Evolutionary conservation across 75 land plant species (phyloP).

Genomic region (Pinus taeda): DNA sequence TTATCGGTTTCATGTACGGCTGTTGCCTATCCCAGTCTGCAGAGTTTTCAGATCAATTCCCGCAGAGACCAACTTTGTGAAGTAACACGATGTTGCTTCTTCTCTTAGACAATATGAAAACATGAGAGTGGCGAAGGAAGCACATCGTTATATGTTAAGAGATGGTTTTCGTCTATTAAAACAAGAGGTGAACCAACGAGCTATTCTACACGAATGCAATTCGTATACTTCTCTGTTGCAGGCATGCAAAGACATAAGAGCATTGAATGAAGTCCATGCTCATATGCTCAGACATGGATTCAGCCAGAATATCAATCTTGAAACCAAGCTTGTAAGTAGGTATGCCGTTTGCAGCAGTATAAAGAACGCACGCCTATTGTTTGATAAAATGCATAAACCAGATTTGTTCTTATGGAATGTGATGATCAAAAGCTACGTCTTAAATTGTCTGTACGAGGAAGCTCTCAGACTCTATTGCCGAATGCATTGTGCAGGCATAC

Average conservation of each 20-base stretch:
- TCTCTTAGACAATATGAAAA: too few relatives aligned
- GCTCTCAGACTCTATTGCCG: slow-evolving; percentile 59
- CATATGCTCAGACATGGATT: slow-evolving; percentile 43
- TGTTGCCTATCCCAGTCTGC: too few relatives aligned
- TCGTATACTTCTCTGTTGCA: slow-evolving; percentile 47
- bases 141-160: too few relatives aligned
- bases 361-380: slow-evolving; percentile 51
- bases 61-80: too few relatives aligned
- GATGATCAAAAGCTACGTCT: slow-evolving; percentile 60
- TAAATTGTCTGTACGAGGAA: slow-evolving; percentile 39
- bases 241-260: slow-evolving; percentile 23
- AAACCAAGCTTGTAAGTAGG: slow-evolving; percentile 44
- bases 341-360: slow-evolving; percentile 30
- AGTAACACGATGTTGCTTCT: too few relatives aligned
- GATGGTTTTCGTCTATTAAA: too few relatives aligned
- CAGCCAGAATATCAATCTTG: slow-evolving; percentile 25
- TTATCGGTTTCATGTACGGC: too few relatives aligned
- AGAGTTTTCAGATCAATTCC: too few relatives aligned
- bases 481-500: slow-evolving; percentile 58
- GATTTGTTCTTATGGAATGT: slow-evolving; percentile 57
- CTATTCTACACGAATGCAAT: background rate
- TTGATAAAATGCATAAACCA: slow-evolving; percentile 43
- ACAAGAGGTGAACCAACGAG: too few relatives aligned
- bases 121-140: too few relatives aligned
- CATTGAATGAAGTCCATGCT: slow-evolving; percentile 40